Percentiles rank a stretch among this genome's conserved stretches.
Evolutionary conservation across 2,329 filamentous ascomycete species (phyloP).

Genomic region (Graphiopsis chlorocephala): DNA sequence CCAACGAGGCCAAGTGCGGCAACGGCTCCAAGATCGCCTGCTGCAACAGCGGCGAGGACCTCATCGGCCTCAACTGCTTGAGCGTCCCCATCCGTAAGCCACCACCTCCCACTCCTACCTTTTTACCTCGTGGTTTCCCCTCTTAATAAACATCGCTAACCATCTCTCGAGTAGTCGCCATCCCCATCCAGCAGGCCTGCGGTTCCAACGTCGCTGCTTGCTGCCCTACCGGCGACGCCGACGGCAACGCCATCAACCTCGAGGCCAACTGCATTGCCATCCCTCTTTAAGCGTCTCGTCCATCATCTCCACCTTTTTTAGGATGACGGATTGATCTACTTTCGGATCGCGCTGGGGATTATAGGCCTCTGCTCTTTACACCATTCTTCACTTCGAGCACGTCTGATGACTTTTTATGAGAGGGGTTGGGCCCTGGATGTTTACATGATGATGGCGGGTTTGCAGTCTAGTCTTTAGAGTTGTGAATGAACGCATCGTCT

Average conservation of each 20-base stretch:
- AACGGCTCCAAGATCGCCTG: slow-evolving; percentile 7
- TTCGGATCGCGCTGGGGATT: neutral
- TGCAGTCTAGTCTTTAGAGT: neutral
- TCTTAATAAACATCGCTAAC: neutral
- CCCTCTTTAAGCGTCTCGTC: slow-evolving; percentile 12
- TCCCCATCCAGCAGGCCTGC: slow-evolving; percentile 15
- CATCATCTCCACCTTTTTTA: neutral
- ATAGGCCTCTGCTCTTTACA: slow-evolving; percentile 13
- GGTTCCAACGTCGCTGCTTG: slow-evolving; percentile 15
- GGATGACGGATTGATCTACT: neutral
- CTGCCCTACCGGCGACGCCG: slow-evolving; percentile 8
- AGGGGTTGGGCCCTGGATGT: neutral
- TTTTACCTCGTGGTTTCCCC: too few species aligned
- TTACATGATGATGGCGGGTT: neutral
- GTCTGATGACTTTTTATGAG: slow-evolving; percentile 2
- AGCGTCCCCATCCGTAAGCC: slow-evolving; percentile 2
- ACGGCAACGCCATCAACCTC: slow-evolving; percentile 12
- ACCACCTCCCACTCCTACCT: neutral
- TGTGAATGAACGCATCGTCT: neutral
- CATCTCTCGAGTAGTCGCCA: slow-evolving; percentile 1
- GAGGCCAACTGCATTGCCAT: slow-evolving; percentile 14
- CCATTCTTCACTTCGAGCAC: slow-evolving; percentile 1
- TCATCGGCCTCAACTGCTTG: slow-evolving; percentile 7
- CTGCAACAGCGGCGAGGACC: slow-evolving; percentile 11
- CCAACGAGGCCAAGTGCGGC: neutral